These are phyloP conservation scores for Candida railenensis DNA, from an alignment of 805 yeast species.

Conservation along the genomic window DNA sequence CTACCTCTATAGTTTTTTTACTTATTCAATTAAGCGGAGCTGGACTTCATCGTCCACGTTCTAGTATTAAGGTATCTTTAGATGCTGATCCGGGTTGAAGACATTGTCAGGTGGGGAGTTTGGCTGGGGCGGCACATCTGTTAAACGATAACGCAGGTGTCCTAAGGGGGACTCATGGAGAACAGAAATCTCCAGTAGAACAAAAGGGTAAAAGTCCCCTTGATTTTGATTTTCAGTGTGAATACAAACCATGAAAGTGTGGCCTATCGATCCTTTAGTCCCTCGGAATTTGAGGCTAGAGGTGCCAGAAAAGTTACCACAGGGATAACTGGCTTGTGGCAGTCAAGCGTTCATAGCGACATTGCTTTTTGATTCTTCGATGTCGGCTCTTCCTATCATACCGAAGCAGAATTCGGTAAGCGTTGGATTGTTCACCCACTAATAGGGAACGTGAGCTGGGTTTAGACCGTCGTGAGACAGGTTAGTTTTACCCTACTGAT, in stretches of 20 bases:
- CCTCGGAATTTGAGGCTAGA: constrained; percentile 48
- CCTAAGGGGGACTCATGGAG: too few species aligned
- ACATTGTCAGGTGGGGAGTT: too few species aligned
- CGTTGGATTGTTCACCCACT: constrained; percentile 49
- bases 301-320: constrained; percentile 46
- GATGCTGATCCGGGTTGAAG: too few species aligned
- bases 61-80: too few species aligned
- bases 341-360: constrained; percentile 50
- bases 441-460: constrained; percentile 45
- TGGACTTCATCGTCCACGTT: too few species aligned
- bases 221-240: too few species aligned
- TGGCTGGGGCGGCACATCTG: too few species aligned
- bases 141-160: too few species aligned
- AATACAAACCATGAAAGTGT: constrained; percentile 49
- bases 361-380: constrained; percentile 49
- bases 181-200: too few species aligned
- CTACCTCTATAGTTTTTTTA: too few species aligned
- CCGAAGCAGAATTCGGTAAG: constrained; percentile 49
- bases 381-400: constrained; percentile 51
- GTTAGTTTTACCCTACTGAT: constrained; percentile 46
- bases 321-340: constrained; percentile 49
- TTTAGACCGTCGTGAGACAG: constrained; percentile 47
- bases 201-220: too few species aligned
- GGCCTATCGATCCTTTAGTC: constrained; percentile 50
- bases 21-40: too few species aligned